A percentile compares a stretch with the other conserved stretches of the same genome.
These are phyloP conservation scores for Kodamaea fungicola DNA, from an alignment of 1,139 yeast species.

Conservation along the genomic window DNA sequence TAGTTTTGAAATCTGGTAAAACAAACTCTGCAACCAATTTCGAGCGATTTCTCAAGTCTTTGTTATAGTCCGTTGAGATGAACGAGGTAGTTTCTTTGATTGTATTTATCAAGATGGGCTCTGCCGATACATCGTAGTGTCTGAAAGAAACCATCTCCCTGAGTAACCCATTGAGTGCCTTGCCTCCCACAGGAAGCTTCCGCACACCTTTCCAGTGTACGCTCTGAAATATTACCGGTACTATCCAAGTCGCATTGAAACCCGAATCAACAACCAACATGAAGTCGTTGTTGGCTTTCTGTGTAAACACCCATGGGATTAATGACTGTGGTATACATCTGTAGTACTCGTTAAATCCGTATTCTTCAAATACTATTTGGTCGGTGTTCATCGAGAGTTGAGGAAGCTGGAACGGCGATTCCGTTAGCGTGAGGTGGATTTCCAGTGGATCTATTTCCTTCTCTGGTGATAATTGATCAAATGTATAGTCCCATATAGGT, in stretches of 20 bases:
- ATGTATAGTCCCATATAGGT: constrained; percentile 86
- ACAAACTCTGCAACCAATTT: constrained; percentile 57
- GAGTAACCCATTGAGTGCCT: constrained; percentile 74
- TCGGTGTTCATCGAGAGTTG: constrained; percentile 82
- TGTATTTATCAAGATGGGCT: constrained; percentile 77
- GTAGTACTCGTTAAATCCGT: constrained; percentile 67
- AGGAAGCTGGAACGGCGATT: constrained; percentile 80
- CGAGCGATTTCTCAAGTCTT: constrained; percentile 42
- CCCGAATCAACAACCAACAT: constrained; percentile 86
- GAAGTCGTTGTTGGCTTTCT: constrained; percentile 47
- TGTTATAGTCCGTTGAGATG: constrained; percentile 64
- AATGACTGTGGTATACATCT: constrained; percentile 62
- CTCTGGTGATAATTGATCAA: constrained; percentile 31
- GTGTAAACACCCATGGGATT: constrained; percentile 60
- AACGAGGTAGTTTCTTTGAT: constrained; percentile 82
- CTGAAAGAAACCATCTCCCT: constrained; percentile 85
- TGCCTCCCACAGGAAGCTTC: constrained; percentile 80
- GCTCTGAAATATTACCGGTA: constrained; percentile 79
- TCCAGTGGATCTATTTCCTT: constrained; percentile 42
- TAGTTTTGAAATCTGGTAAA: constrained; percentile 82
- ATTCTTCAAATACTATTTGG: constrained; percentile 92
- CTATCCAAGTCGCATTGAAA: constrained; percentile 79
- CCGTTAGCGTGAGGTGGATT: constrained; percentile 60
- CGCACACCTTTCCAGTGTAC: constrained; percentile 77
- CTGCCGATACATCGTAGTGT: constrained; percentile 92